Evolutionary conservation across 129 eudicot genomes (phyloP), one percentile per base, ranked within the genome.

Genomic region (Flaveria robusta): DNA sequence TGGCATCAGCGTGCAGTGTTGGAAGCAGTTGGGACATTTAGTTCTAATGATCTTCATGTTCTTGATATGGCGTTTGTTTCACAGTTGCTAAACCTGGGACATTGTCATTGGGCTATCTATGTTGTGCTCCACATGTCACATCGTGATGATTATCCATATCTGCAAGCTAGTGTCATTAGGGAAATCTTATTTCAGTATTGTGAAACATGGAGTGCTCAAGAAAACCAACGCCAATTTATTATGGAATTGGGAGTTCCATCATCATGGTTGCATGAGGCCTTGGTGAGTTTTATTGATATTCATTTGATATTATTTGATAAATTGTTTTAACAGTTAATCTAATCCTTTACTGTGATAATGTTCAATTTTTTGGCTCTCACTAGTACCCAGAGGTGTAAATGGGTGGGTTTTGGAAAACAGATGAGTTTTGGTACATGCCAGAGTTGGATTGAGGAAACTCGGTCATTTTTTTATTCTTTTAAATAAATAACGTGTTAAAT

Each of bases 1-100:
- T 94, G 98, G 98, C 98, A 94, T 88, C 98, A 94, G 58, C 97
- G 98, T 68, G 93, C 88, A 9, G 86, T 91, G 68, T 79, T 94
- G 64, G 97, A 94, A 79, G 96, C 97, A 22, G 76, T 91, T 66
- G 98, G 97, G 24, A 81, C 85, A 27, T 89, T 94, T 76, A 85
- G 86, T 76, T 94, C 88, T 14, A 78, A 83, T 73, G 96, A 91
- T 89, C 98, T 94, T 87, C 97, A 94, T 84, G 86, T 87, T 77
- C 91, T 94, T 68, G 98, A 94, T 69, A 89, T 94, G 93, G 91
- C 90, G 45, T 72, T 82, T 79, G 89, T 94, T 83, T 91, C 97
- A 23, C 97, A 94, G 85, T 81, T 94, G 80, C 80, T 94, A 8
- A 85, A 80, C 51, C 74, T 89, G 0, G 97, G 97, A 64, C 85